These are phyloP conservation scores for Monosporascus sp. DNA, from an alignment of 2,329 filamentous ascomycete species.

Conservation along the genomic window DNA sequence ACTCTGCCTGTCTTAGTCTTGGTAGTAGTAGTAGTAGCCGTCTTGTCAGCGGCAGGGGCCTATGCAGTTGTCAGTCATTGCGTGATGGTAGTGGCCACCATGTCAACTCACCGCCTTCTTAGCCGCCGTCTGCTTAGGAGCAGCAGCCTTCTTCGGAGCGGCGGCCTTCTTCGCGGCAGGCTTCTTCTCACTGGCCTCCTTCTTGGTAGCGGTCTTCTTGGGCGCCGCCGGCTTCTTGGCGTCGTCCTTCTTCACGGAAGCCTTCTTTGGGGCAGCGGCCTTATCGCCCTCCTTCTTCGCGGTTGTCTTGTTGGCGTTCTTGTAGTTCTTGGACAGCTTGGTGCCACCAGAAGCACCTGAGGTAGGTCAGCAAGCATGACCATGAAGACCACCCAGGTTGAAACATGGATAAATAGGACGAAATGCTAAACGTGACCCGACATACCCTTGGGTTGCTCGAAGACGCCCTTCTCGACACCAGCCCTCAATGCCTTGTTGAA, in stretches of 20 bases:
- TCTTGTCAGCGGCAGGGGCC: slow-evolving; percentile 44
- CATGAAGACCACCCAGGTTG: no score
- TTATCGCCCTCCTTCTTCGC: slow-evolving; percentile 33
- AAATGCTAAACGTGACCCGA: not conserved
- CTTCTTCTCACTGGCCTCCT: slow-evolving; percentile 58
- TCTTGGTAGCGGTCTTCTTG: slow-evolving; percentile 38
- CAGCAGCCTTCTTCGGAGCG: slow-evolving; percentile 32
- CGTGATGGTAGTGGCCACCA: slow-evolving; percentile 3
- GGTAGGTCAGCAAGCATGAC: slow-evolving; percentile 11
- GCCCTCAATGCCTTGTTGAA: slow-evolving; percentile 66
- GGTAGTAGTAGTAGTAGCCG: slow-evolving; percentile 45
- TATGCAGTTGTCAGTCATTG: slow-evolving; percentile 22
- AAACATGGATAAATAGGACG: not conserved
- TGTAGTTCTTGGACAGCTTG: slow-evolving; percentile 81
- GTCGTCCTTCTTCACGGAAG: slow-evolving; percentile 38
- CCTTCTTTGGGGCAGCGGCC: slow-evolving; percentile 30
- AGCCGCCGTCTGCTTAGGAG: slow-evolving; percentile 39
- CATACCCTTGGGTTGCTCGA: slow-evolving; percentile 84
- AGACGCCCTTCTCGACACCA: slow-evolving; percentile 81
- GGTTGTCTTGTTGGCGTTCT: slow-evolving; percentile 30
- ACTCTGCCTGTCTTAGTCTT: slow-evolving; percentile 78
- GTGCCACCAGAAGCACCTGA: slow-evolving; percentile 79
- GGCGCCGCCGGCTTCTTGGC: slow-evolving; percentile 28
- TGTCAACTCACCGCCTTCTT: slow-evolving; percentile 27
- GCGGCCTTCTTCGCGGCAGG: slow-evolving; percentile 65